These are phyloP conservation scores for Suillus brevipes DNA, from an alignment of 768 basidiomycete species.

Conservation along the genomic window DNA sequence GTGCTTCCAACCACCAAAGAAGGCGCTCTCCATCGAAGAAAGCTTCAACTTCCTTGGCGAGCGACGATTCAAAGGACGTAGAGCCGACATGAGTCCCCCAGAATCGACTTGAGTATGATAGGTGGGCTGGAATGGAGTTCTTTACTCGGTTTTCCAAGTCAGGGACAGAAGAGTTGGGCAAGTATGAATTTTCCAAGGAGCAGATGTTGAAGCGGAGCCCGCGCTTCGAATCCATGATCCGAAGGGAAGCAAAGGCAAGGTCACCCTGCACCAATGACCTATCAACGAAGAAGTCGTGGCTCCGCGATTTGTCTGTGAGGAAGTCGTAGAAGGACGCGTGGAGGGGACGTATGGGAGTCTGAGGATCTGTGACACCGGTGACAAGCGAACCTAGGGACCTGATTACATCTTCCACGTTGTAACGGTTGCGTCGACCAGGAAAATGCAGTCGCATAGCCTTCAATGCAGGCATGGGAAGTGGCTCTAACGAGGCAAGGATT, in stretches of 20 bases:
- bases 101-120: slow-evolving; percentile 33
- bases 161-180: slow-evolving; percentile 20
- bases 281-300: no score
- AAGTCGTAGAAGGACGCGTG: no score
- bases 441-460: not conserved
- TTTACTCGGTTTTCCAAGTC: slow-evolving; percentile 15
- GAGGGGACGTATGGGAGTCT: no score
- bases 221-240: slow-evolving; percentile 22
- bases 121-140: slow-evolving; percentile 20
- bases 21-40: no score
- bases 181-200: slow-evolving; percentile 27
- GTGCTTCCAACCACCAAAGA: no score
- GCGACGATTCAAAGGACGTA: not conserved
- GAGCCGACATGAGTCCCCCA: slow-evolving; percentile 32
- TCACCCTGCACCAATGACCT: no score
- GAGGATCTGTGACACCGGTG: no score
- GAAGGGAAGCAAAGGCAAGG: slow-evolving; percentile 22
- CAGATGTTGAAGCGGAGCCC: slow-evolving; percentile 16
- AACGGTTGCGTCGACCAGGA: not conserved
- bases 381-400: slow-evolving; percentile 5
- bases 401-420: not conserved
- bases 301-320: no score
- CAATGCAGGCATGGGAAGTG: not conserved
- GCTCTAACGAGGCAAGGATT: not conserved
- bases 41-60: no score